Conservation (phyloP, 2,329 filamentous ascomycete genomes). For the Alternaria ventricosa region DNA sequence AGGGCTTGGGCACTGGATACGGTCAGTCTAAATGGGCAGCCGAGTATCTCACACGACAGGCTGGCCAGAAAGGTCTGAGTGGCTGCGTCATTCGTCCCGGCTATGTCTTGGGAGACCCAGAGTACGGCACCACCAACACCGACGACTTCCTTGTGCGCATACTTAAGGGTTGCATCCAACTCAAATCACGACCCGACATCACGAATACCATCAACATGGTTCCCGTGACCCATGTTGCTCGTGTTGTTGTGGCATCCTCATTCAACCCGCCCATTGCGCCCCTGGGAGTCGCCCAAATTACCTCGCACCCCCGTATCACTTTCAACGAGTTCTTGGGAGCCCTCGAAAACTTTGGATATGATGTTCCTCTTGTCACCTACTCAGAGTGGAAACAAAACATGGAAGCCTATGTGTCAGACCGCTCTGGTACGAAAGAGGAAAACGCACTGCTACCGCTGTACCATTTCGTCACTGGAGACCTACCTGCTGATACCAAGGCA, state of each 20-base stretch:
- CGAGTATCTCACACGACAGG: slow-evolving; percentile 76
- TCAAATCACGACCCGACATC: slow-evolving; percentile 75
- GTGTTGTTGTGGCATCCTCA: slow-evolving; percentile 77
- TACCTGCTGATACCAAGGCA: slow-evolving; percentile 73
- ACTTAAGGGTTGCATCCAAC: slow-evolving; percentile 85
- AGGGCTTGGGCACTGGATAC: slow-evolving; percentile 83
- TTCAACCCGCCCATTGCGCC: slow-evolving; percentile 66
- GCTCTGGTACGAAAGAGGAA: slow-evolving; percentile 66
- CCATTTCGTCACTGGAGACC: slow-evolving; percentile 73
- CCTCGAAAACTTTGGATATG: slow-evolving; percentile 76
- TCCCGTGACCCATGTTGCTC: slow-evolving; percentile 82
- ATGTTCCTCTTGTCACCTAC: slow-evolving; percentile 71
- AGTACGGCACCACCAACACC: slow-evolving; percentile 73
- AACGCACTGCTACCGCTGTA: slow-evolving; percentile 74
- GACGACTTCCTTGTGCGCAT: slow-evolving; percentile 92
- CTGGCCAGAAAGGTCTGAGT: slow-evolving; percentile 75
- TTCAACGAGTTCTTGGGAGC: slow-evolving; percentile 79
- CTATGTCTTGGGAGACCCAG: slow-evolving; percentile 79
- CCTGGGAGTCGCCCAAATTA: slow-evolving; percentile 76
- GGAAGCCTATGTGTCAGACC: slow-evolving; percentile 68
- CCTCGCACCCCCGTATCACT: slow-evolving; percentile 76
- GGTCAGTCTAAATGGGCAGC: slow-evolving; percentile 90
- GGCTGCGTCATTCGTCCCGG: slow-evolving; percentile 82
- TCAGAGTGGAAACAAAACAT: slow-evolving; percentile 71
- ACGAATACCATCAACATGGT: slow-evolving; percentile 88